Conservation (phyloP, 2,329 filamentous ascomycete genomes). For the Diaporthe ampelina region DNA sequence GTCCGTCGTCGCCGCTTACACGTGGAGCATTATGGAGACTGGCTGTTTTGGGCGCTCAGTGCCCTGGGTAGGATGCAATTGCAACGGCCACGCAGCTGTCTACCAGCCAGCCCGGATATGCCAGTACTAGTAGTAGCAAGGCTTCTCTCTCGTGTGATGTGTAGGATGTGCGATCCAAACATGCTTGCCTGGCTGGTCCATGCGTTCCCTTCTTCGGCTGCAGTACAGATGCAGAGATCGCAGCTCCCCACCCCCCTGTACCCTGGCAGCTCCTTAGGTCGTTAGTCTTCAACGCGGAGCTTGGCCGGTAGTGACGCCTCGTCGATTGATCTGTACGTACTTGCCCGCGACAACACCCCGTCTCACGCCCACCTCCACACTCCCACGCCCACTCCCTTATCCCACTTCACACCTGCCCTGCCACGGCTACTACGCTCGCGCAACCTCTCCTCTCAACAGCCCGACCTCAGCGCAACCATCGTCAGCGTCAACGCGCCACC, state of each 20-base stretch:
- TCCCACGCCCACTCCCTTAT: not conserved
- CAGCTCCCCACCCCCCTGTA: constrained; percentile 13
- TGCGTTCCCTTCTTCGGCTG: not conserved
- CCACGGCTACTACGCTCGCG: too few species aligned
- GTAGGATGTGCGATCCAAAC: not conserved
- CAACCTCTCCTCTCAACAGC: not conserved
- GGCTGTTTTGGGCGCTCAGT: not conserved
- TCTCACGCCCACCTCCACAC: constrained; percentile 2
- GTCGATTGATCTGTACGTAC: constrained; percentile 6
- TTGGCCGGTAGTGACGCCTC: constrained; percentile 34
- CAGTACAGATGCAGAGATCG: not conserved
- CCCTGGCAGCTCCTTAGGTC: not conserved
- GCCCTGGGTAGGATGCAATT: not conserved
- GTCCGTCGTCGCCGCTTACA: not conserved
- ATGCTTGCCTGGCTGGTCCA: not conserved
- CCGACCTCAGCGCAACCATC: not conserved
- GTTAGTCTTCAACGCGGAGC: constrained; percentile 30
- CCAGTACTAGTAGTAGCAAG: not conserved
- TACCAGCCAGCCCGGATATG: too few species aligned
- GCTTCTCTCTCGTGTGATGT: too few species aligned
- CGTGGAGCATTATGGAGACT: too few species aligned
- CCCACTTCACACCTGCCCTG: not conserved
- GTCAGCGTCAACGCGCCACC: not conserved
- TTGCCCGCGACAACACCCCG: constrained; percentile 8
- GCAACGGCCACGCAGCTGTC: too few species aligned